Evolutionary conservation across 805 yeast genomes (phyloP).

Genomic region (Hermanozyma aechmeae): DNA sequence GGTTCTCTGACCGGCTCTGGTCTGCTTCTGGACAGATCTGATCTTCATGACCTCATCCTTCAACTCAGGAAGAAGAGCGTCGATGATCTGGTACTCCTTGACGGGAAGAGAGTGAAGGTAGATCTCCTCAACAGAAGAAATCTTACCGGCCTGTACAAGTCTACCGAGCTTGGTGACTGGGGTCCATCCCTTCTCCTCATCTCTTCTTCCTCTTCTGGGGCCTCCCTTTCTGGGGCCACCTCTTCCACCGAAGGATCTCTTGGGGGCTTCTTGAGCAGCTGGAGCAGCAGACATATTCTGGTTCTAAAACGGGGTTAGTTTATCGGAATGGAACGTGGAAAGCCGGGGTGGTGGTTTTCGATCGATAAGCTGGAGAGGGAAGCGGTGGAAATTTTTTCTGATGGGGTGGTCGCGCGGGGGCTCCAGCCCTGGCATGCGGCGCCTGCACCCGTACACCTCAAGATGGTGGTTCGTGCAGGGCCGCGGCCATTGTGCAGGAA

Average conservation of each 20-base stretch:
- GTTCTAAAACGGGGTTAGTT: conserved; percentile 10
- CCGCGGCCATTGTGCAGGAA: no score
- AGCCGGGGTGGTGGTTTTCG: conserved; percentile 65
- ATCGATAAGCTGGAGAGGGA: conserved; percentile 35
- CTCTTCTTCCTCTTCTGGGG: conserved; percentile 53
- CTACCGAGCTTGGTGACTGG: conserved; percentile 99
- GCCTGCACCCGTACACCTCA: no score
- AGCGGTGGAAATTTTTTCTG: no score
- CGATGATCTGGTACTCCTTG: conserved; percentile 99
- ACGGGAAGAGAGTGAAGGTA: conserved; percentile 99
- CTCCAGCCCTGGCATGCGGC: background rate
- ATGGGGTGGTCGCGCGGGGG: conserved; percentile 2
- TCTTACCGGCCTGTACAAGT: conserved; percentile 98
- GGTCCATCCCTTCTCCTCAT: conserved; percentile 98
- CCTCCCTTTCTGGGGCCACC: conserved; percentile 41
- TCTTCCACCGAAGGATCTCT: conserved; percentile 53
- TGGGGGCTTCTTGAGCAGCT: conserved; percentile 30
- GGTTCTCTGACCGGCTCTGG: conserved; percentile 99
- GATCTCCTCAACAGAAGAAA: conserved; percentile 93
- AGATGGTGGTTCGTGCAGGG: no score
- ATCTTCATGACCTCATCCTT: conserved; percentile 99
- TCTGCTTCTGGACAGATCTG: conserved; percentile 99
- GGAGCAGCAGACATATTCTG: conserved; percentile 38
- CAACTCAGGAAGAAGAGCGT: conserved; percentile 88
- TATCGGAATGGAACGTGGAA: conserved; percentile 67